phyloP scores from a whole-genome alignment of 352 stramenopile species.

The Pseudoperonospora humuli region DNA sequence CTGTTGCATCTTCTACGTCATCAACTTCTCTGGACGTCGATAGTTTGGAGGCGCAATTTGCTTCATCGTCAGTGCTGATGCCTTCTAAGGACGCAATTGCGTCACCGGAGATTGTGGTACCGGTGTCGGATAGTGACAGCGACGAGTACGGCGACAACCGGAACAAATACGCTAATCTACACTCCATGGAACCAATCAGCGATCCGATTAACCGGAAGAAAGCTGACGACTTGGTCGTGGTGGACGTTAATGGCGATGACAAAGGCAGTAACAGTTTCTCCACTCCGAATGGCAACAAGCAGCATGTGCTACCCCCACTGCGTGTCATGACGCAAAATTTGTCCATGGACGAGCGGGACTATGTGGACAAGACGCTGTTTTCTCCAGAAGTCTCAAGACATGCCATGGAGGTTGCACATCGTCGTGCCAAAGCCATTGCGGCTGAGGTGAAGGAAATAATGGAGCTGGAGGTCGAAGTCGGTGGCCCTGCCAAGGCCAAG shows the following conservation, averaged over 20 bases:
- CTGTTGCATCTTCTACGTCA: constrained; percentile 1
- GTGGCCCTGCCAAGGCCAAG: constrained; percentile 21
- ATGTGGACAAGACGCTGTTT: constrained; percentile 74
- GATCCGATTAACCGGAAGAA: constrained; percentile 2
- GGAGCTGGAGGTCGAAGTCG: constrained; percentile 33
- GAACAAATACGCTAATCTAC: constrained; percentile 9
- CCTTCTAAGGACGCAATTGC: constrained; percentile 18
- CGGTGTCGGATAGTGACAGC: constrained; percentile 22
- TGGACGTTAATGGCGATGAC: constrained; percentile 10
- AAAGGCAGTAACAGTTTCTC: constrained; percentile 6
- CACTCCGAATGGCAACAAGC: constrained; percentile 7
- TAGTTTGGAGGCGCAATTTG: constrained; percentile 41
- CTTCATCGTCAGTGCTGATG: constrained; percentile 15
- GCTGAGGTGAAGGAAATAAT: constrained; percentile 67
- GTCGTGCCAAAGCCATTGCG: constrained; percentile 61
- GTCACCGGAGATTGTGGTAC: constrained; percentile 8
- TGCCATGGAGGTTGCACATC: constrained; percentile 75
- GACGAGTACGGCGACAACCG: constrained; percentile 8
- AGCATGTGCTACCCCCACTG: constrained; percentile 35
- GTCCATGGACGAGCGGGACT: constrained; percentile 43
- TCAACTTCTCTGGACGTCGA: constrained; percentile 34
- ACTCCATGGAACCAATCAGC: not conserved
- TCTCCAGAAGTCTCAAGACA: constrained; percentile 75
- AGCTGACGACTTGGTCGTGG: constrained; percentile 6
- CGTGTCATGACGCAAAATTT: constrained; percentile 32